Evolutionary conservation across 2,329 filamentous ascomycete genomes (phyloP), one percentile per base, ranked within the genome.

Genomic region (Colletotrichum filicis): DNA sequence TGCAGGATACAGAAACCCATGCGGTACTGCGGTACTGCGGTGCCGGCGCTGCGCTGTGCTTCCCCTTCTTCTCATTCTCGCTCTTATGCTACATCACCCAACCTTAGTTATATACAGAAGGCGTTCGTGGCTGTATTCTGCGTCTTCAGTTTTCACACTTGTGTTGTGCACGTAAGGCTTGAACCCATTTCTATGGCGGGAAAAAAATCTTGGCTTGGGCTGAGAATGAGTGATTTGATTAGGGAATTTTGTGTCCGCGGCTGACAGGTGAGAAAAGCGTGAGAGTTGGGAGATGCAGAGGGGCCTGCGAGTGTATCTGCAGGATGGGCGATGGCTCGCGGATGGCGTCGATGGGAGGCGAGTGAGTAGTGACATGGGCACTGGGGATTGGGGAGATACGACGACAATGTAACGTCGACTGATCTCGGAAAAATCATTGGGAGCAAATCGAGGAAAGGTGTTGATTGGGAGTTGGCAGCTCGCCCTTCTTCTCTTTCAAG

Each of bases 241-340:
- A 28, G 42, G 35, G 46, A 22, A 19, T 19, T n/a, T 0, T 42
- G 11, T 26, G 11, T 19, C 14, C 24, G 19, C 55, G 46, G 30
- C 24, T 37, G 49, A 35, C 24, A 35, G 49, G 22, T 16, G 37
- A 49, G 53, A 28, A 52, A 55, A 8, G 53, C 12, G 65, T 55
- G 53, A 69, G 65, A 64, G 46, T 19, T 55, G 30, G 42, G 42
- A 52, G 56, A 70, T 61, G 66, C 61, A 56, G 58, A 68, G 59
- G 59, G 46, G 32, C 26, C 60, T 69, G 70, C 55, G 66, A 60
- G 70, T 69, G 32, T 59, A 69, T 63, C 58, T 72, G 53, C 69
- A 16, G 42, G 58, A 60, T n/a, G 58, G 69, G 65, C 52, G 58
- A 63, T 59, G 42, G 64, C 35, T n/a, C 59, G 58, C 53, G 35